Percentiles rank a stretch among this genome's conserved stretches.
These are phyloP conservation scores for Dactylellina leptospora DNA, from an alignment of 2,329 filamentous ascomycete species.

Conservation along the genomic window DNA sequence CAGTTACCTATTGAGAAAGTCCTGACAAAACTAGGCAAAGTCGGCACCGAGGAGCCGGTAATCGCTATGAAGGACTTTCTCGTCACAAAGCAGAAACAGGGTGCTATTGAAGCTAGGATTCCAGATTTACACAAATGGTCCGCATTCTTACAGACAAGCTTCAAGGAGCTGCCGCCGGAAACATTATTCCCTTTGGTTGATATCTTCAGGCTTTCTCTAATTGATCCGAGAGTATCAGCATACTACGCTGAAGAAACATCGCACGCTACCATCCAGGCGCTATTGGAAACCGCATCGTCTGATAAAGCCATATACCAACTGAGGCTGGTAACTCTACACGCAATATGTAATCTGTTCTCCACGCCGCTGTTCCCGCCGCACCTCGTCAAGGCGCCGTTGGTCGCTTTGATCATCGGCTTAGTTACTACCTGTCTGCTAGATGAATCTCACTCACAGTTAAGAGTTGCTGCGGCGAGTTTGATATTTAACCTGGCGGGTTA, in stretches of 20 bases:
- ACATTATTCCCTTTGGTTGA: constrained; percentile 84
- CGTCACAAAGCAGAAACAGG: constrained; percentile 67
- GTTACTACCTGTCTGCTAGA: constrained; percentile 82
- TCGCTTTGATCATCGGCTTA: constrained; percentile 71
- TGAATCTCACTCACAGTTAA: constrained; percentile 74
- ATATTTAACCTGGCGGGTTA: constrained; percentile 81
- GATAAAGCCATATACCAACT: constrained; percentile 70
- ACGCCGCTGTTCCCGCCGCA: constrained; percentile 75
- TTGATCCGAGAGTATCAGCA: constrained; percentile 79
- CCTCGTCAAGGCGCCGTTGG: constrained; percentile 67
- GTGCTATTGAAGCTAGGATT: constrained; percentile 72
- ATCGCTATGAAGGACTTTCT: constrained; percentile 75
- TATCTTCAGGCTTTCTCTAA: constrained; percentile 78
- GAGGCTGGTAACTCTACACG: constrained; percentile 82
- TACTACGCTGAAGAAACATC: constrained; percentile 79
- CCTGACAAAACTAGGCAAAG: constrained; percentile 75
- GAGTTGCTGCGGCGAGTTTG: constrained; percentile 82
- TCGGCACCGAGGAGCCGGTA: constrained; percentile 70
- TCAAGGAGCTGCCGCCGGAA: constrained; percentile 69
- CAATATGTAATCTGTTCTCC: constrained; percentile 84
- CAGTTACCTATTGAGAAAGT: constrained; percentile 84
- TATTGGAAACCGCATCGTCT: constrained; percentile 67
- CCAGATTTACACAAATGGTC: constrained; percentile 75
- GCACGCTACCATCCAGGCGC: constrained; percentile 70
- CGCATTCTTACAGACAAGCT: constrained; percentile 68